phyloP scores from a whole-genome alignment of 345 rosid species.

The Excoecaria cochinchinensis region DNA sequence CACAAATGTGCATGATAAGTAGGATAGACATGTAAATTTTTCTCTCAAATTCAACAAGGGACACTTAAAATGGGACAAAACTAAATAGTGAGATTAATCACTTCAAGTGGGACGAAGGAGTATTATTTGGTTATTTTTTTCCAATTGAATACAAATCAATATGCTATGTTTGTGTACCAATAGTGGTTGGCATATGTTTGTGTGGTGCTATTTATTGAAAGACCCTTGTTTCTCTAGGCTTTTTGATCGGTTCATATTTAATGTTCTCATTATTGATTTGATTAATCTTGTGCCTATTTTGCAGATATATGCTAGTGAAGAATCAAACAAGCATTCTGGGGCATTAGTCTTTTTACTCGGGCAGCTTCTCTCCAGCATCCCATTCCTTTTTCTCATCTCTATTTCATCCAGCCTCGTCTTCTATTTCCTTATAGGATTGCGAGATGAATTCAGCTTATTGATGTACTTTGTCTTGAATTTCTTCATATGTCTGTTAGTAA shows the following conservation, averaged over 20 bases:
- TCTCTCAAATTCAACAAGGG: no score
- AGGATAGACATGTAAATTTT: no score
- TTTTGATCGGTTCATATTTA: background rate
- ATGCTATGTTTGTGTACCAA: no score
- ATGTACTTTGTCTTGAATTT: conserved; percentile 98
- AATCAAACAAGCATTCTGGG: conserved; percentile 87
- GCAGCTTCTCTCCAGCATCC: conserved; percentile 91
- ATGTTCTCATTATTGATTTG: conserved; percentile 3
- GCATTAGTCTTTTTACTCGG: conserved; percentile 84
- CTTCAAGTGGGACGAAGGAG: no score
- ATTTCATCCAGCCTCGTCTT: conserved; percentile 94
- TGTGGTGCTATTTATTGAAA: background rate
- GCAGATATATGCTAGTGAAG: conserved; percentile 83
- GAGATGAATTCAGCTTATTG: conserved; percentile 86
- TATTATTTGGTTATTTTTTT: background rate
- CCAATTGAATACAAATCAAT: no score
- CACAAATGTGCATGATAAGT: no score
- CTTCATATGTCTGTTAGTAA: conserved; percentile 84
- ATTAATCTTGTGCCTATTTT: conserved; percentile 11
- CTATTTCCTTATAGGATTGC: conserved; percentile 86
- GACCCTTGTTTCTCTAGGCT: background rate
- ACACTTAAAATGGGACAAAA: no score
- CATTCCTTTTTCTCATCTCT: conserved; percentile 91
- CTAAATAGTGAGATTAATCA: no score
- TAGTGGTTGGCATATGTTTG: no score